Base-by-base conservation (phyloP, 2,329 filamentous ascomycete species). In the Xylaria sp. region DNA sequence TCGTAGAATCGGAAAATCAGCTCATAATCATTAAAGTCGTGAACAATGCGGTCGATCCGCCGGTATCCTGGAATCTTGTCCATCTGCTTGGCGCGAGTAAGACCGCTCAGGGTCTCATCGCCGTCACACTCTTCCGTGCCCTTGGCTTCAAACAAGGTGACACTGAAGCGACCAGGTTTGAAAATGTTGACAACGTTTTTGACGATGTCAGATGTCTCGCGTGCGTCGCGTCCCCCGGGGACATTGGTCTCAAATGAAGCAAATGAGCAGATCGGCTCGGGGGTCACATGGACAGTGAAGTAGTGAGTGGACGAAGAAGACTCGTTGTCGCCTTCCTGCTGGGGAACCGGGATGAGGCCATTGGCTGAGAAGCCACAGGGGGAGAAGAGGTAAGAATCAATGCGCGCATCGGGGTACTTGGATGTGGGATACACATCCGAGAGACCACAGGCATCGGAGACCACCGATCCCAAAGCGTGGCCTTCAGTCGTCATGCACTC, bases 241-340 rank as follows among this genome's bases (percentile, higher is more conserved):
- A 99, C 93, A 68, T 97, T 99, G 66, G 94, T 97, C 80, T 99
- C 94, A 72, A 99, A 99, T 1, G 92, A 97, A 42, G 94, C 94
- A 74, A 96, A 99, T 4, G 92, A 97, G 80, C 93, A 99, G 70
- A 96, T 87, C 11, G 93, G 91, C 80, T 99, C 94, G 0, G 94
- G 94, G 0, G 94, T 99, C 66, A 99, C 94, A 72, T 99, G 94
- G 23, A 99, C 94, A 0, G 93, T 99, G 77, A 97, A 99, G 78
- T 99, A 99, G 76, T 97, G 92, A 47, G 85, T 88, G 3, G 83
- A 78, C 55, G 79, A 80, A 61, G 76, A 74, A 54, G 73, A 71
- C 61, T 80, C 76, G 72, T 77, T 65, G 2, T 63, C 68, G 42
- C 69, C 79, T 39, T 77, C 76, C 55, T 80, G 78, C 11, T 83